Evolutionary conservation across 768 basidiomycete species (phyloP).

Genomic region (Russula dissimulans): DNA sequence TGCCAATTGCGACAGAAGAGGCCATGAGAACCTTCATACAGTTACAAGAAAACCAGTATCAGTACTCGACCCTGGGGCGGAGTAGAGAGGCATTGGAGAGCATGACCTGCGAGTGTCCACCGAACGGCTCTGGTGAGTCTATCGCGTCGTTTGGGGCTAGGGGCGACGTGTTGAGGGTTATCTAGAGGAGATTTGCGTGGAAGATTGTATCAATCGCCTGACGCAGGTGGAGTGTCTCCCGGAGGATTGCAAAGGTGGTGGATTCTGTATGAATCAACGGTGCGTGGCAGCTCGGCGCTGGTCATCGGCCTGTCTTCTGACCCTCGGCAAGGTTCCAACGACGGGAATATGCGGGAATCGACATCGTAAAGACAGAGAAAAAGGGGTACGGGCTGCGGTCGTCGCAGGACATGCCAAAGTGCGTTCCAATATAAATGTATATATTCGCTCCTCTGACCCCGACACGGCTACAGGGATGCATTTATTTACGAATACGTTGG

Average conservation of each 20-base stretch:
- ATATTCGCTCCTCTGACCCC: background rate
- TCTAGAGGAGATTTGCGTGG: constrained; percentile 67
- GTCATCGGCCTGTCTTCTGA: background rate
- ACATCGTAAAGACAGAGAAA: constrained; percentile 88
- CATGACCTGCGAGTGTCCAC: constrained; percentile 92
- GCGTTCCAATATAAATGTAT: constrained; percentile 21
- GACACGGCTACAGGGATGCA: constrained; percentile 47
- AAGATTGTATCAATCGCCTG: constrained; percentile 93
- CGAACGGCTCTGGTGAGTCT: constrained; percentile 58
- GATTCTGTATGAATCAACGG: constrained; percentile 90
- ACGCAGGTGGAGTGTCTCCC: constrained; percentile 95
- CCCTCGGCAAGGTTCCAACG: constrained; percentile 63
- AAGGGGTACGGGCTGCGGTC: constrained; percentile 94
- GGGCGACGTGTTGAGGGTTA: constrained; percentile 37
- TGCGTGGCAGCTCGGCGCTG: constrained; percentile 29
- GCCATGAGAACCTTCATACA: constrained; percentile 67
- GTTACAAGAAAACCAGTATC: constrained; percentile 74
- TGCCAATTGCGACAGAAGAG: constrained; percentile 65
- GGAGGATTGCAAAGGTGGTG: constrained; percentile 77
- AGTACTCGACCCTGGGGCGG: constrained; percentile 78
- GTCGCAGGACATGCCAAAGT: constrained; percentile 56
- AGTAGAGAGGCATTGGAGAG: constrained; percentile 85
- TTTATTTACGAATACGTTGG: constrained; percentile 99
- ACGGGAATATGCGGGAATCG: constrained; percentile 74
- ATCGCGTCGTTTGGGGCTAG: constrained; percentile 10